These are phyloP conservation scores for Didymella segeticola DNA, from an alignment of 2,329 filamentous ascomycete species.

Conservation along the genomic window DNA sequence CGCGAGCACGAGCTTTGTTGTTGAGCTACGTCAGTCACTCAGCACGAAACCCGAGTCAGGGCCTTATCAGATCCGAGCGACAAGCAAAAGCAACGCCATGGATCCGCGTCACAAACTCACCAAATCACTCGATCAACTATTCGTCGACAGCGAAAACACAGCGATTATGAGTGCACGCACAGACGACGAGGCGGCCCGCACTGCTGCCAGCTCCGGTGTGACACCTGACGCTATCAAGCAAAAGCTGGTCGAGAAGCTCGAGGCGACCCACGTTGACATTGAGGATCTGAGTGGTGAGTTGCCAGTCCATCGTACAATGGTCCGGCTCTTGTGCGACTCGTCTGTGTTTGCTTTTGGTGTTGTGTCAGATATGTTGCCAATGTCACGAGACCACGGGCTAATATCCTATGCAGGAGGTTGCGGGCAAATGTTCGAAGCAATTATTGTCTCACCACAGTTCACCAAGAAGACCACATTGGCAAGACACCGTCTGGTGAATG, in stretches of 20 bases:
- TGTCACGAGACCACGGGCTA: slow-evolving; percentile 15
- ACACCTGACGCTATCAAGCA: slow-evolving; percentile 74
- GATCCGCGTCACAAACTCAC: slow-evolving; percentile 46
- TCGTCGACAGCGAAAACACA: slow-evolving; percentile 12
- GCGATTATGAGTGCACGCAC: slow-evolving; percentile 53
- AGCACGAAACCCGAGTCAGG: slow-evolving; percentile 18
- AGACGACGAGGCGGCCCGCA: slow-evolving; percentile 57
- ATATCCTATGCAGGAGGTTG: slow-evolving; percentile 63
- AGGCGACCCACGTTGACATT: slow-evolving; percentile 82
- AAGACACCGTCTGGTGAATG: slow-evolving; percentile 85
- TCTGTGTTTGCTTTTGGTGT: not conserved
- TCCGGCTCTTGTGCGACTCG: too few species aligned
- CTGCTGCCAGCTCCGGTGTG: slow-evolving; percentile 65
- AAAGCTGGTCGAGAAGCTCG: slow-evolving; percentile 73
- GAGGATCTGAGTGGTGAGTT: slow-evolving; percentile 85
- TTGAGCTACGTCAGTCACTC: slow-evolving; percentile 13
- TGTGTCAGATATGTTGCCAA: not conserved
- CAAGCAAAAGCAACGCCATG: slow-evolving; percentile 24
- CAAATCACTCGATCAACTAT: slow-evolving; percentile 38
- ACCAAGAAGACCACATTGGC: slow-evolving; percentile 72
- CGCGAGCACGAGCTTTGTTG: not conserved
- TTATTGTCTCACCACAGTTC: slow-evolving; percentile 66
- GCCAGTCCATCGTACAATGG: too few species aligned
- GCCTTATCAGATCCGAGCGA: slow-evolving; percentile 46
- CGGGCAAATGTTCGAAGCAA: slow-evolving; percentile 73